These are phyloP conservation scores for Hordeum vulgare DNA, from an alignment of 176 grass and related monocot species.

Conservation along the genomic window DNA sequence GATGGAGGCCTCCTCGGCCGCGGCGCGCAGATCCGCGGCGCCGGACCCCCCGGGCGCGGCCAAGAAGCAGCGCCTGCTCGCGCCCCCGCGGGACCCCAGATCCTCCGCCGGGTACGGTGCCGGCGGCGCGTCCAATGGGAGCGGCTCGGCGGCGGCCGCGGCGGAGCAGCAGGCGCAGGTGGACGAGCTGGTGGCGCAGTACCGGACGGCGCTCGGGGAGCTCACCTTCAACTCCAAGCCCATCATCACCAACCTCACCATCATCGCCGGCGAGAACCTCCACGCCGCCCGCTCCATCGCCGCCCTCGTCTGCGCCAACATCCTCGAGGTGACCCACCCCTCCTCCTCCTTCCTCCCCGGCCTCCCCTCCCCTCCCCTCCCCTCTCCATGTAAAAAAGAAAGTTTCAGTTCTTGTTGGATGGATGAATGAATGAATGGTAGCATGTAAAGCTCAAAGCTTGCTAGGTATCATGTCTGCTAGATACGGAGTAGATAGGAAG, in stretches of 20 bases:
- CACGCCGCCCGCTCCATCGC: conserved; percentile 83
- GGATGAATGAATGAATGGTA: background rate
- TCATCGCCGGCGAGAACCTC: conserved; percentile 96
- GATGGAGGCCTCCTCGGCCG: background rate
- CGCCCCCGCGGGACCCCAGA: conserved; percentile 41
- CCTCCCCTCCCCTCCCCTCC: background rate
- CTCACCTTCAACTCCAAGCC: conserved; percentile 99
- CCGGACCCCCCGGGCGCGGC: conserved; percentile 36
- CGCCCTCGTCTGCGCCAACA: conserved; percentile 71
- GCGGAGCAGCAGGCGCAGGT: conserved; percentile 27
- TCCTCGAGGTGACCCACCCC: conserved; percentile 83
- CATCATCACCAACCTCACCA: conserved; percentile 98
- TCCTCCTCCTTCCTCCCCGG: conserved; percentile 13
- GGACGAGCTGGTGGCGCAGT: conserved; percentile 84
- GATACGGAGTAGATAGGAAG: background rate
- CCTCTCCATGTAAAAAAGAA: conserved; percentile 29
- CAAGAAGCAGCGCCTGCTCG: conserved; percentile 66
- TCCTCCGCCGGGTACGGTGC: conserved; percentile 22
- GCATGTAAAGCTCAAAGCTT: background rate
- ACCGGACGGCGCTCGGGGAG: conserved; percentile 85
- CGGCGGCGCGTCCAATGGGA: background rate
- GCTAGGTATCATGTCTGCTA: background rate
- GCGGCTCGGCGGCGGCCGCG: background rate
- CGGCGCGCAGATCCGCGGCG: conserved; percentile 66
- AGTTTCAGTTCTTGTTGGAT: background rate